Evolutionary conservation across 1,284 basidiomycete species (phyloP), one percentile per base, ranked within the genome.

Genomic region (Apiotrichum akiyoshidainum): DNA sequence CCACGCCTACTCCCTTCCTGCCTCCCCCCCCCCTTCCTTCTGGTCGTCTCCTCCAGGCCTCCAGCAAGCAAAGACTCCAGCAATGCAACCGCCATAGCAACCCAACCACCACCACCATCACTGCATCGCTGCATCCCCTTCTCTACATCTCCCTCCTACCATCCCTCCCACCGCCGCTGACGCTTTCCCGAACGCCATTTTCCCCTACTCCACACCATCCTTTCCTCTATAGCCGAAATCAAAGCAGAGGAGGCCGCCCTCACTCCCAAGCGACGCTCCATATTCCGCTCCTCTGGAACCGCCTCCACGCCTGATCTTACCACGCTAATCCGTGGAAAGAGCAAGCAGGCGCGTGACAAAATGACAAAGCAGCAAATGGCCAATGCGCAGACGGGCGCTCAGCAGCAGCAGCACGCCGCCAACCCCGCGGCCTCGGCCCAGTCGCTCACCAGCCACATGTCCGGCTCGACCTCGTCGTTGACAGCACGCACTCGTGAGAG

Each of bases 281-380:
- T 93, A 79, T 92, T 91, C 74, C 83, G 91, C 59, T 87, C 88
- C n/a, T 81, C 87, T 9, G 91, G 90, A 50, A 92, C 89, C 2
- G 88, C 90, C 26, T 90, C 88, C 66, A 90, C 88, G 67, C 91
- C 92, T 26, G 91, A 95, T 76, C 81, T 94, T 26, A 88, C 89
- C 5, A 91, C 89, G 3, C 81, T 93, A 56, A 78, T 92, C 54
- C 83, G 64, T 13, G 55, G 87, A 62, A 91, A 90, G 77, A 86
- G 87, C 39, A 88, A 86, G 40, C 42, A 41, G 35, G 41, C 42
- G 19, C 42, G 42, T 21, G 42, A 44, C 19, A 44, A 21, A n/a
- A 11, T 21, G 19, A 1, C 42, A 22, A 53, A 51, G 42, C 49
- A 22, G 6, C 54, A 49, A 22, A 50, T 39, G 9, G 46, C 46